Evolutionary conservation across 805 yeast genomes (phyloP).

Genomic region (Starmerella sirachaensis): DNA sequence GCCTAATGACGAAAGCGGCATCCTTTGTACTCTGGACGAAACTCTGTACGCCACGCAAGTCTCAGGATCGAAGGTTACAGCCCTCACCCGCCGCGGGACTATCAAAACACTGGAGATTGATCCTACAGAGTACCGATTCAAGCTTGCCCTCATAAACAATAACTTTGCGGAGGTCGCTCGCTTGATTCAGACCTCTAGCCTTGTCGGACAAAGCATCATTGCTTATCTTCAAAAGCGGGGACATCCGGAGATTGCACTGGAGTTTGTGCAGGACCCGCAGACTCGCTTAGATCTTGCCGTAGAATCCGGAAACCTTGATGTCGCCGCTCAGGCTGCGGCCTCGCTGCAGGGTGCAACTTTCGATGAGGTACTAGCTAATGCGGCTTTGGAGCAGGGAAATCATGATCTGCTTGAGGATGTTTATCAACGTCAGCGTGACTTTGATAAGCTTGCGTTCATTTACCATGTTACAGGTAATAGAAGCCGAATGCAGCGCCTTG

Average conservation of each 20-base stretch:
- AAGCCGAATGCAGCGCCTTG: constrained; percentile 69
- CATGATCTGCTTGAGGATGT: constrained; percentile 72
- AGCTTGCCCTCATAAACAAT: constrained; percentile 78
- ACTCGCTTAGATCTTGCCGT: constrained; percentile 91
- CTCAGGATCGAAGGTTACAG: constrained; percentile 53
- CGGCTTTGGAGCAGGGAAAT: constrained; percentile 85
- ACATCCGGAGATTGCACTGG: constrained; percentile 93
- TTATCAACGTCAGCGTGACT: constrained; percentile 72
- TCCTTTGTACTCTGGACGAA: constrained; percentile 80
- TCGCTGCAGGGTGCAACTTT: constrained; percentile 51
- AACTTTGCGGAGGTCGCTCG: constrained; percentile 87
- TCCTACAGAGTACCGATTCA: constrained; percentile 95
- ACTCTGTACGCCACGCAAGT: constrained; percentile 74
- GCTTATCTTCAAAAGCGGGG: constrained; percentile 91
- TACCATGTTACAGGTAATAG: constrained; percentile 75
- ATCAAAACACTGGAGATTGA: constrained; percentile 71
- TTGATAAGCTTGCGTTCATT: constrained; percentile 82
- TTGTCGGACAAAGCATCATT: constrained; percentile 95
- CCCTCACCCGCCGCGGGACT: constrained; percentile 73
- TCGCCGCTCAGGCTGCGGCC: constrained; percentile 83
- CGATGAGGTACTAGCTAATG: constrained; percentile 77
- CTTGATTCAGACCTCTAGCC: constrained; percentile 72
- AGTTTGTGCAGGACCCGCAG: constrained; percentile 92
- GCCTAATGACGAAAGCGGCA: constrained; percentile 90
- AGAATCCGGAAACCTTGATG: constrained; percentile 78